These are phyloP conservation scores for Trichoderma erinaceum DNA, from an alignment of 495 filamentous ascomycete species.

Conservation along the genomic window DNA sequence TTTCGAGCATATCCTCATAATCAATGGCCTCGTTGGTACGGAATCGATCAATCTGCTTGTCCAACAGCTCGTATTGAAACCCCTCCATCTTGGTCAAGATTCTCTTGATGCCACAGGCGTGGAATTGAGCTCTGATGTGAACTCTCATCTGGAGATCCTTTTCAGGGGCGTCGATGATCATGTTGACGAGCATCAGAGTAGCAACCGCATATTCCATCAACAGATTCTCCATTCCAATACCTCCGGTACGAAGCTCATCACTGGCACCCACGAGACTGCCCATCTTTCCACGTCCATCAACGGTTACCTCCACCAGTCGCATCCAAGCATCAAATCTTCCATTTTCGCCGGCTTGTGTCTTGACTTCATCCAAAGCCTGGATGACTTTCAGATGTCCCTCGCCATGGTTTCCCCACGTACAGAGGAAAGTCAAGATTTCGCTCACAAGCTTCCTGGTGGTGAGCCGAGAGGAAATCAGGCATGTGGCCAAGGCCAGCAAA, in stretches of 20 bases:
- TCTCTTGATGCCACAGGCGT: slow-evolving; percentile 89
- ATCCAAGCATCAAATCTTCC: slow-evolving; percentile 98
- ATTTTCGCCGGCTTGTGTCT: slow-evolving; percentile 82
- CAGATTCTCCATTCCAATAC: slow-evolving; percentile 97
- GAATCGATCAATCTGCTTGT: slow-evolving; percentile 96
- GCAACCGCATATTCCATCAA: slow-evolving; percentile 99
- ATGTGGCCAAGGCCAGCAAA: slow-evolving; percentile 80
- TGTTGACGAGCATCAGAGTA: slow-evolving; percentile 91
- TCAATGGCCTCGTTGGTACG: slow-evolving; percentile 92
- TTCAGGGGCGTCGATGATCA: slow-evolving; percentile 88
- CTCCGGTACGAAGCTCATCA: slow-evolving; percentile 93
- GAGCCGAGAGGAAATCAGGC: slow-evolving; percentile 79
- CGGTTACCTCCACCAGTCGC: slow-evolving; percentile 94
- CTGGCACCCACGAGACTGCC: slow-evolving; percentile 94
- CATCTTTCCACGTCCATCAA: slow-evolving; percentile 97
- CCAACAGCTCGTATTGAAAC: slow-evolving; percentile 96
- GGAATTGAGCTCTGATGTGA: slow-evolving; percentile 94
- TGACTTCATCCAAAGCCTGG: slow-evolving; percentile 87
- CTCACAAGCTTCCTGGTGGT: slow-evolving; percentile 93
- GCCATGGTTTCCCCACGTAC: slow-evolving; percentile 85
- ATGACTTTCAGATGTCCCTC: slow-evolving; percentile 92
- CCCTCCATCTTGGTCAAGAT: slow-evolving; percentile 95
- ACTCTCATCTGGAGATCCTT: slow-evolving; percentile 82
- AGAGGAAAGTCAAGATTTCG: slow-evolving; percentile 93
- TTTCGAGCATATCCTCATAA: slow-evolving; percentile 93